Evolutionary conservation across 2,329 filamentous ascomycete genomes (phyloP), one percentile per base, ranked within the genome.

Genomic region (Fusarium sp.): DNA sequence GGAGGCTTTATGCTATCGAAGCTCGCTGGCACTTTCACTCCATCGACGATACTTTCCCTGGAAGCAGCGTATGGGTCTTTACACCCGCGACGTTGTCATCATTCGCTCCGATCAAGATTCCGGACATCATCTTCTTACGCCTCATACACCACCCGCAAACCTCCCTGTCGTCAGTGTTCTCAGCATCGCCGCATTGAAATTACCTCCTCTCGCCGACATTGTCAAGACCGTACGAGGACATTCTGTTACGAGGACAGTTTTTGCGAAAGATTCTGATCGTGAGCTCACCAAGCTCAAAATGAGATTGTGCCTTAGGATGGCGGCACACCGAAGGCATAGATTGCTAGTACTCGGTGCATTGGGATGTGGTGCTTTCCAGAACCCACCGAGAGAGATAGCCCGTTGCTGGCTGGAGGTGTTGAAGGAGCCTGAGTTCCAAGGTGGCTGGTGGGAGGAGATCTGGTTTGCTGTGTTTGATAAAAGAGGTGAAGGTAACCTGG

Each of bases 1-100:
- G 79, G 91, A 93, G 80, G 85, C 87, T 5, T 82, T 93, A 9
- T 92, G 89, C 79, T 90, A 89, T 75, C 86, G 90, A 45, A 88
- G 84, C 47, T 86, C 86, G 1, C 83, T 90, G 10, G 84, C 78
- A 29, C 74, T 83, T 30, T 85, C 84, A 22, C 79, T 89, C 1
- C 79, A 83, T 61, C 69, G 74, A 24, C 68, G 75, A 18, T 85
- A 85, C 73, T 91, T 91, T 74, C 88, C 88, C 0, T 81, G 88
- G 62, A 79, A 79, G 25, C 78, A 82, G 16, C 78, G 82, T 8
- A 83, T 83, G 58, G 86, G 82, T 1, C 78, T 92, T 34, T 91
- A 91, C 78, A 86, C 87, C 0, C 89, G 88, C 0, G 83, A 83
- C 13, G 86, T 91, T 6, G 79, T 90, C 13, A 79, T 91, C 18